phyloP scores from a whole-genome alignment of 108 stramenopile genomes.

The Fragilaria radians region DNA sequence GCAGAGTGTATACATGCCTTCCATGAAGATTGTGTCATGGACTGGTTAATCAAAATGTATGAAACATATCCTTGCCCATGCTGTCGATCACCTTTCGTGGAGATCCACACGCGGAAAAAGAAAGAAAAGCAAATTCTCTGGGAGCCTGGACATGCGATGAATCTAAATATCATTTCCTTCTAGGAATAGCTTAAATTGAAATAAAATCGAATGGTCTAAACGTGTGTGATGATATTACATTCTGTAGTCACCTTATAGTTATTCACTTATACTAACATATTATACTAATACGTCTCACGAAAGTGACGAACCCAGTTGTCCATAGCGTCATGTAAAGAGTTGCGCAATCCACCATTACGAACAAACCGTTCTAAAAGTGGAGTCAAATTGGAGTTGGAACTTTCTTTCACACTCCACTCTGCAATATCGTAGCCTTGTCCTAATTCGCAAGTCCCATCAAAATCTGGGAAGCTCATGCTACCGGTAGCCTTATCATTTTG shows the following conservation, averaged over 20 bases:
- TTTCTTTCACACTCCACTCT: constrained; percentile 54
- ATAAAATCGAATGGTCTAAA: not conserved
- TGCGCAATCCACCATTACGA: constrained; percentile 64
- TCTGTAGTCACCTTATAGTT: not conserved
- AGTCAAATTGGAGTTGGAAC: constrained; percentile 32
- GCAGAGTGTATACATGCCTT: constrained; percentile 54
- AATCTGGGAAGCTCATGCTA: constrained; percentile 59
- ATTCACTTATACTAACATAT: not conserved
- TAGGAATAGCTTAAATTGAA: not conserved
- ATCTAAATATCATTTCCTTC: not conserved
- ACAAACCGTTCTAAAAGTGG: constrained; percentile 72
- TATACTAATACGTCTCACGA: constrained; percentile 45
- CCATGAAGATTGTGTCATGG: constrained; percentile 65
- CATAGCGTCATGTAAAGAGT: constrained; percentile 48
- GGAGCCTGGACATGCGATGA: not conserved
- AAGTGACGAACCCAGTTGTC: constrained; percentile 76
- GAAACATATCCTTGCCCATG: constrained; percentile 55
- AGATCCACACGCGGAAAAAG: constrained; percentile 4
- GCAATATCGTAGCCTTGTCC: constrained; percentile 77
- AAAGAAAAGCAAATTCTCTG: not conserved
- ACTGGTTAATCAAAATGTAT: constrained; percentile 61
- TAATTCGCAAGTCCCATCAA: constrained; percentile 76
- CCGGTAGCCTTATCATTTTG: constrained; percentile 46
- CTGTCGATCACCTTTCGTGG: constrained; percentile 58
- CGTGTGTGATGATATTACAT: not conserved